These are phyloP conservation scores for Rhytidhysteron rufulum DNA, from an alignment of 2,329 filamentous ascomycete species.

Conservation along the genomic window DNA sequence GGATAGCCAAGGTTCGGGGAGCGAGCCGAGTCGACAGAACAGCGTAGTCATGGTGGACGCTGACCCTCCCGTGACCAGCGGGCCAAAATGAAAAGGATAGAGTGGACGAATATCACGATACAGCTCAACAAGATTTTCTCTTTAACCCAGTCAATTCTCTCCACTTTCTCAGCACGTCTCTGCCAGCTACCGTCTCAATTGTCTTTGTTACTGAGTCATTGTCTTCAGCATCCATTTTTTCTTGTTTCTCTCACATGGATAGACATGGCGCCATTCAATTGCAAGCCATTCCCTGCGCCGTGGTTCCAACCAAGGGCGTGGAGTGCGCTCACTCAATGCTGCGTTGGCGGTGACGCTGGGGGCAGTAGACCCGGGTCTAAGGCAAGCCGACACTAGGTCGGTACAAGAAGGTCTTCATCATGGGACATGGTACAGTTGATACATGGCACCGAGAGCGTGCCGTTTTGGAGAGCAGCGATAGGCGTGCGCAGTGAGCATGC, in stretches of 20 bases:
- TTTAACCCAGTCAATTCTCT: not conserved
- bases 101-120: not conserved
- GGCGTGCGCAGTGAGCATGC: not conserved
- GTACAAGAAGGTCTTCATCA: too few species aligned
- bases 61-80: not conserved
- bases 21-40: not conserved
- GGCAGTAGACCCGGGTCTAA: too few species aligned
- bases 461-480: not conserved
- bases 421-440: not conserved
- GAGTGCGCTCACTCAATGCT: too few species aligned
- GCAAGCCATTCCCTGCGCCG: slow-evolving; percentile 8
- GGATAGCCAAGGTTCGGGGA: not conserved
- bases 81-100: not conserved
- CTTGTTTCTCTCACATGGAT: not conserved
- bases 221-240: not conserved
- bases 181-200: not conserved
- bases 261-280: not conserved
- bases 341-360: too few species aligned
- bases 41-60: not conserved
- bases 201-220: not conserved
- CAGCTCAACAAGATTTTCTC: too few species aligned
- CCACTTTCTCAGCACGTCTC: not conserved
- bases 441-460: not conserved
- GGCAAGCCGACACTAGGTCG: too few species aligned
- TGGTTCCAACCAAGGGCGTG: slow-evolving; percentile 7